A percentile compares a stretch with the other conserved stretches of the same genome.
Conservation (phyloP, 331 rosid species). For the Pyracantha coccinea region DNA sequence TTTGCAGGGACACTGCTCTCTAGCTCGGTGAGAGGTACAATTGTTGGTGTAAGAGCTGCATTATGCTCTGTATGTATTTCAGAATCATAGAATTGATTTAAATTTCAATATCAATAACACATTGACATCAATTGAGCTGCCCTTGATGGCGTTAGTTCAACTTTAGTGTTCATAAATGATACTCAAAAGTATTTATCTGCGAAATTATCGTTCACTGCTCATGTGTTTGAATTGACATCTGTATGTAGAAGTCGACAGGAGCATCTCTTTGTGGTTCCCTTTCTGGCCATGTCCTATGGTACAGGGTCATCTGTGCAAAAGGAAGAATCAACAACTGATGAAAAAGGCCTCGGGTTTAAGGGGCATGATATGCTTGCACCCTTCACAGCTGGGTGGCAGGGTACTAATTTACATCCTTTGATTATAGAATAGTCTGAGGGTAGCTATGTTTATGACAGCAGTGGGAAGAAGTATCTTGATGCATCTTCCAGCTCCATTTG, state of each 20-base stretch:
- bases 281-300: constrained; percentile 32
- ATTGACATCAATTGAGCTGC: constrained; percentile 53
- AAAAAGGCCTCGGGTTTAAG: constrained; percentile 35
- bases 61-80: constrained; percentile 74
- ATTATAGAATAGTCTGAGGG: constrained; percentile 88
- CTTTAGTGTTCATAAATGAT: background rate
- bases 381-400: constrained; percentile 83
- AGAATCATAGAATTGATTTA: constrained; percentile 73
- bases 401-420: constrained; percentile 52
- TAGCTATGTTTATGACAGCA: constrained; percentile 70
- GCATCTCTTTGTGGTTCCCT: constrained; percentile 29
- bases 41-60: constrained; percentile 65
- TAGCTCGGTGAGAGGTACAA: constrained; percentile 61
- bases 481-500: constrained; percentile 93
- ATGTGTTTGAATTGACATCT: constrained; percentile 14
- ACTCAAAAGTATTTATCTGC: constrained; percentile 10
- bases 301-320: constrained; percentile 44
- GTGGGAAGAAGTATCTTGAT: constrained; percentile 85
- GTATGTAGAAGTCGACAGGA: constrained; percentile 34
- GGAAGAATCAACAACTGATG: constrained; percentile 30
- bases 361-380: constrained; percentile 96
- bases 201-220: constrained; percentile 17
- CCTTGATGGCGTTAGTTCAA: constrained; percentile 20
- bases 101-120: constrained; percentile 83
- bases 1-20: constrained; percentile 60